These are phyloP conservation scores for Aspergillus uvarum DNA, from an alignment of 2,329 filamentous ascomycete species.

Conservation along the genomic window DNA sequence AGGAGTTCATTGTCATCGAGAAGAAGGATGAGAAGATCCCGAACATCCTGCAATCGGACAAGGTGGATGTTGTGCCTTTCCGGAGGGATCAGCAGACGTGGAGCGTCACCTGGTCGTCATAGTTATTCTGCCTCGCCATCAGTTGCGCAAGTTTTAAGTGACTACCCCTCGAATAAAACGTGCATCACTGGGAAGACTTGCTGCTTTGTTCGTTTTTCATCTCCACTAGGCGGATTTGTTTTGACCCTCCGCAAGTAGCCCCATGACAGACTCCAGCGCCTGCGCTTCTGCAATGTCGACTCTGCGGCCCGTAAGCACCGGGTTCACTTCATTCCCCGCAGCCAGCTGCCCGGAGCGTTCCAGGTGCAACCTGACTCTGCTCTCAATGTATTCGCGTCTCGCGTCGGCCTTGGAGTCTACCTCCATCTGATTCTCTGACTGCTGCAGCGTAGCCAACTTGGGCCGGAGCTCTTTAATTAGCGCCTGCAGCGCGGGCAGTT, in stretches of 20 bases:
- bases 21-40: constrained; percentile 57
- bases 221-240: constrained; percentile 18
- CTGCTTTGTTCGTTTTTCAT: neutral
- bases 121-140: neutral
- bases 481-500: constrained; percentile 74
- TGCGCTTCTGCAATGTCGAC: constrained; percentile 42
- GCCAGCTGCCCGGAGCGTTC: constrained; percentile 54
- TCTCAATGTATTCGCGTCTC: constrained; percentile 79
- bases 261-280: constrained; percentile 42
- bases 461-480: constrained; percentile 68
- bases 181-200: neutral
- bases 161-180: neutral
- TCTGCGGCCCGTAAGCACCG: constrained; percentile 39
- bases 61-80: constrained; percentile 66
- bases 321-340: constrained; percentile 33
- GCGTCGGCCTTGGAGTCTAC: constrained; percentile 63
- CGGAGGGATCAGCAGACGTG: constrained; percentile 58
- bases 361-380: constrained; percentile 72
- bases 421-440: constrained; percentile 37
- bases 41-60: constrained; percentile 55
- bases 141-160: constrained; percentile 5
- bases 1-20: constrained; percentile 56
- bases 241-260: constrained; percentile 34
- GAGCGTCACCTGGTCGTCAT: constrained; percentile 35
- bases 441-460: constrained; percentile 53